Base-by-base conservation (phyloP, 2,329 filamentous ascomycete species). In the Diplodia mutila region DNA sequence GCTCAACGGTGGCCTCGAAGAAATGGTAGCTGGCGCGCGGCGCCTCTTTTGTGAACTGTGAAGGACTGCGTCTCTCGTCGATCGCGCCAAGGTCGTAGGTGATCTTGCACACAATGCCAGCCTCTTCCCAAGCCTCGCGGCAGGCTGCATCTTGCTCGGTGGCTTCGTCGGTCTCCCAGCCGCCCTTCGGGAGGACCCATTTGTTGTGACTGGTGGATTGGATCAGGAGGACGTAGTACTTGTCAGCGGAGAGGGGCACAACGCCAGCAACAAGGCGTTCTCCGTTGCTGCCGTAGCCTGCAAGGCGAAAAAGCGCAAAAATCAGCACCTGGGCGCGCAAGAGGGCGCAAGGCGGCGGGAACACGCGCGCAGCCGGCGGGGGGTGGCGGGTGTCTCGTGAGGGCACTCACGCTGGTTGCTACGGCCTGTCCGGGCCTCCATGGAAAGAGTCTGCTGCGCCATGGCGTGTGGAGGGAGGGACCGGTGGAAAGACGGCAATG, bases 91-190 rank as follows among this genome's bases (percentile, higher is more conserved):
- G 86, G 79, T 97, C 93, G 77, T 90, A 91, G 74, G 91, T 89
- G 79, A 97, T 90, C 68, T 87, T 90, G 80, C 94, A 91, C 74
- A 91, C 85, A 75, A 98, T 96, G 75, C 95, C 95, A 51, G 94
- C 95, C 82, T 98, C 95, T 83, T 98, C 95, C 95, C 95, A 98
- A 69, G 95, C 95, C 80, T 99, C 95, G 72, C 95, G 85, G 84
- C 84, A 90, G 61, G 88, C 88, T 67, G 95, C 95, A 67, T 95
- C 92, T 78, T 94, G 87, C 70, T 91, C 88, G 70, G 92, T 95
- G 70, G 90, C 87, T 82, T 99, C 95, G 80, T 99, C 95, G 39
- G 89, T 90, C 80, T 99, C 95, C 94, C 95, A 99, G 69, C 95
- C 95, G 76, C 95, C 95, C 80, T 99, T 99, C 69, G 95, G 95